These are phyloP conservation scores for Phytophthora multivora DNA, from an alignment of 352 stramenopile genomes.

Conservation along the genomic window DNA sequence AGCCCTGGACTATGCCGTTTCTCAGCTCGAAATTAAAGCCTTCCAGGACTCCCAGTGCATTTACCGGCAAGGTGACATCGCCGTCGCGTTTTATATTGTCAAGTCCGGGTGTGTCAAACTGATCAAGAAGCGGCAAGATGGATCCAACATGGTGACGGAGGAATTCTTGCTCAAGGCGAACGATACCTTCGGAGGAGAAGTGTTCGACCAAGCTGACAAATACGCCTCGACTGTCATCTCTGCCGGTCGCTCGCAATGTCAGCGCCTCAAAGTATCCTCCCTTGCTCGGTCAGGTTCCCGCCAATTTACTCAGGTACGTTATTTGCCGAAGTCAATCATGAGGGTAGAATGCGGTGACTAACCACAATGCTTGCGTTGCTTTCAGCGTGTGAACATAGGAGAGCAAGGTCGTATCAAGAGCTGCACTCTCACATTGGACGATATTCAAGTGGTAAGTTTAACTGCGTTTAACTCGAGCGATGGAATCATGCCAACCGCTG, in stretches of 20 bases:
- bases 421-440: conserved; percentile 58
- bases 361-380: conserved; percentile 2
- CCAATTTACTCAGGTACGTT: conserved; percentile 58
- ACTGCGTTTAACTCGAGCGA: neutral
- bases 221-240: conserved; percentile 67
- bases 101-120: conserved; percentile 79
- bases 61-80: conserved; percentile 54
- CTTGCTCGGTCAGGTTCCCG: conserved; percentile 57
- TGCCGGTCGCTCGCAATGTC: conserved; percentile 65
- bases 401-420: conserved; percentile 52
- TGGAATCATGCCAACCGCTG: neutral
- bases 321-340: neutral
- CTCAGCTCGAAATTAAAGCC: conserved; percentile 78
- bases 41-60: conserved; percentile 75
- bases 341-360: neutral
- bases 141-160: conserved; percentile 38
- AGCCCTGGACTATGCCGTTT: conserved; percentile 70
- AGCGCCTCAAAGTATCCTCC: conserved; percentile 62
- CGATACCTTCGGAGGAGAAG: conserved; percentile 73
- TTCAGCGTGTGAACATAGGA: conserved; percentile 56
- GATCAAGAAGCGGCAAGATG: conserved; percentile 49
- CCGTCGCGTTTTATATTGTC: conserved; percentile 76
- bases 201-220: conserved; percentile 53
- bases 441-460: conserved; percentile 64
- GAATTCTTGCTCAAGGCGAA: conserved; percentile 75